Evolutionary conservation across 2,329 filamentous ascomycete genomes (phyloP).

Genomic region (Xylaria sp.): DNA sequence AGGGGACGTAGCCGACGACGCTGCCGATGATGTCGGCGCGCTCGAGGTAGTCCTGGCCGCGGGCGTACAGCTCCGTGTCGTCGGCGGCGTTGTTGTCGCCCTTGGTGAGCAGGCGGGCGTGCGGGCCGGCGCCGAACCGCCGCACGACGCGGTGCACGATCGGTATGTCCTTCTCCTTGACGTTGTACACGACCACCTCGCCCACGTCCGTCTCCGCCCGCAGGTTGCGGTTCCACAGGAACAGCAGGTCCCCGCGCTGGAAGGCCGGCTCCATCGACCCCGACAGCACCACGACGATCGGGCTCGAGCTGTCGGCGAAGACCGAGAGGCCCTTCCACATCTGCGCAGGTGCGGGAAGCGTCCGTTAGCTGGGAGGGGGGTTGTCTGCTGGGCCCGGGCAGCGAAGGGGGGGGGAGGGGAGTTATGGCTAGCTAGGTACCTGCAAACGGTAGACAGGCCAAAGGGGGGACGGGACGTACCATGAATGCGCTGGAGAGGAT

Average conservation of each 20-base stretch:
- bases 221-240: conserved; percentile 75
- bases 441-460: neutral
- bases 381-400: too few species aligned
- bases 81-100: conserved; percentile 95
- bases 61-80: conserved; percentile 86
- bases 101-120: conserved; percentile 85
- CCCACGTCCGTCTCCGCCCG: conserved; percentile 58
- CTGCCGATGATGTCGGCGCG: conserved; percentile 91
- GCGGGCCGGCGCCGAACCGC: conserved; percentile 63
- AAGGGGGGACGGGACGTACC: conserved; percentile 47
- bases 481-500: conserved; percentile 92
- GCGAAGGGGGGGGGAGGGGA: neutral
- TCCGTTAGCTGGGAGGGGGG: conserved; percentile 18
- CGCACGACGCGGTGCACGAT: conserved; percentile 94
- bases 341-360: conserved; percentile 37
- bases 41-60: conserved; percentile 83
- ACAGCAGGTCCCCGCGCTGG: conserved; percentile 74
- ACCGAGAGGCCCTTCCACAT: conserved; percentile 90
- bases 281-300: conserved; percentile 82
- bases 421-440: neutral
- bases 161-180: conserved; percentile 91
- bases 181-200: conserved; percentile 71
- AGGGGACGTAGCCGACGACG: conserved; percentile 88
- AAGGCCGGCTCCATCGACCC: conserved; percentile 86
- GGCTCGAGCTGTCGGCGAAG: conserved; percentile 71